Evolutionary conservation across 2,329 filamentous ascomycete genomes (phyloP), one percentile per base, ranked within the genome.

Genomic region (Colletotrichum simmondsii): DNA sequence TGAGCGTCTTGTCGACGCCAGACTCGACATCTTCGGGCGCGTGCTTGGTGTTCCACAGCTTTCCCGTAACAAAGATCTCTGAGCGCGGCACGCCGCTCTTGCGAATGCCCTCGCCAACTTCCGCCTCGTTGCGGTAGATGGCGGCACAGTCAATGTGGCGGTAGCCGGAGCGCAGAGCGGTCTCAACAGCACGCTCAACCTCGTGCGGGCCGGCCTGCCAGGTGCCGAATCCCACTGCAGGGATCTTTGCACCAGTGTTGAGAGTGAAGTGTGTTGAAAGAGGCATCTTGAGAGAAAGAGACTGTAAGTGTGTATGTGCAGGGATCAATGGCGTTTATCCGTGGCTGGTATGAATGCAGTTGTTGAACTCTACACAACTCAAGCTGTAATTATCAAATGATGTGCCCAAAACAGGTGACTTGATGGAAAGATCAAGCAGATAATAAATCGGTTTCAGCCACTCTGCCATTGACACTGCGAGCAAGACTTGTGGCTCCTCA

Each of bases 11-110:
- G 74, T 88, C 81, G 22, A 89, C 78, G 3, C 83, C 87, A 65
- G 82, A 80, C 76, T 87, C 85, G 46, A 90, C 84, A 70, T 88
- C 82, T 52, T 87, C 81, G 1, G 85, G 83, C 65, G 83, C 80
- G 76, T 89, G 88, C 53, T 87, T 82, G 14, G 84, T 89, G 81
- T 90, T 90, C 89, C 89, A 92, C 14, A 91, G 82, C 82, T 92
- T 92, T 74, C 86, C 87, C n/a, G 89, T 91, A 65, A 89, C 83
- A 80, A 87, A 83, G 60, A 87, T 80, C 4, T 85, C 81, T 19
- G 78, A 81, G 19, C 83, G 82, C 71, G 79, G 78, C 68, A 85
- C 77, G 74, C 83, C 77, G 62, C 79, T 81, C 65, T 81, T 80
- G 68, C 80, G 80, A 67, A 87, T 83, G n/a, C 83, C 85, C 37